Conservation (phyloP, 192 early-diverging fungal genomes). For the Podila epigama region DNA sequence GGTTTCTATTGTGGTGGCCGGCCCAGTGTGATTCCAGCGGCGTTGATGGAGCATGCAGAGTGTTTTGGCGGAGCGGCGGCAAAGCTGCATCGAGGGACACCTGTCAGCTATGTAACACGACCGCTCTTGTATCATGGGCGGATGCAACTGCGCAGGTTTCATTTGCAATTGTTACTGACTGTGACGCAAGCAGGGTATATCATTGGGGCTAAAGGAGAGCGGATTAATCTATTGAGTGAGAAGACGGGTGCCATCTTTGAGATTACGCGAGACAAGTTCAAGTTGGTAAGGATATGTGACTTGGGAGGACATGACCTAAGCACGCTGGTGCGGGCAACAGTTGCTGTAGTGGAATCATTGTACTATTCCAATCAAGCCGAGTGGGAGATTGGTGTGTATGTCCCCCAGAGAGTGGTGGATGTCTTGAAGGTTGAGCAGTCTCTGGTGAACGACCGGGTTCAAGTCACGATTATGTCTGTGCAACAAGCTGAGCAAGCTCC, state of each 20-base stretch:
- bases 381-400: not conserved
- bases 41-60: not conserved
- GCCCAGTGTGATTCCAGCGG: slow-evolving; percentile 15
- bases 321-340: not conserved
- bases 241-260: not conserved
- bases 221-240: no score
- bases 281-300: slow-evolving; percentile 1
- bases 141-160: slow-evolving; percentile 5
- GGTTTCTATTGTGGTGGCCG: slow-evolving; percentile 27
- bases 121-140: not conserved
- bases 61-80: not conserved
- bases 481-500: not conserved
- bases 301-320: slow-evolving; percentile 4
- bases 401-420: slow-evolving; percentile 4
- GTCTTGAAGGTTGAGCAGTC: not conserved
- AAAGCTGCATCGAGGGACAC: not conserved
- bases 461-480: not conserved
- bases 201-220: not conserved
- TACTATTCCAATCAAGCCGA: not conserved
- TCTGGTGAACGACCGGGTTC: not conserved
- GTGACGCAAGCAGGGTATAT: not conserved
- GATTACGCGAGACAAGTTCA: not conserved
- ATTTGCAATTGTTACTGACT: slow-evolving; percentile 6
- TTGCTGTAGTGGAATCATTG: slow-evolving; percentile 3
- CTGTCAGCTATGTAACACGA: slow-evolving; percentile 15